These are phyloP conservation scores for Mortierella sp. DNA, from an alignment of 371 early-diverging fungal species.

Conservation along the genomic window DNA sequence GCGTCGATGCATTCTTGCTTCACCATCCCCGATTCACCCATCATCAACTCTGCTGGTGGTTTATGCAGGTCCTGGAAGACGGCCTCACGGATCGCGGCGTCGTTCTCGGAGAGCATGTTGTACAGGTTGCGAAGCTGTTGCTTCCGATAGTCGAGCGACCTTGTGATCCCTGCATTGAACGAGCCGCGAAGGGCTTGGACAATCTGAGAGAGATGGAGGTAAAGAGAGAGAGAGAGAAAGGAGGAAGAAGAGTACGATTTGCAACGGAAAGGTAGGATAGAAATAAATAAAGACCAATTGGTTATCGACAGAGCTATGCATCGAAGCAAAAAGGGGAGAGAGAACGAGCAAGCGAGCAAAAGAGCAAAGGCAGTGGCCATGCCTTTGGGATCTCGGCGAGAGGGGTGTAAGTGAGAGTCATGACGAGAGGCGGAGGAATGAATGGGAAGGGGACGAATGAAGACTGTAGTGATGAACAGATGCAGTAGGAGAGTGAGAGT, in stretches of 20 bases:
- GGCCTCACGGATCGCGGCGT: slow-evolving; percentile 67
- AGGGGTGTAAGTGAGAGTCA: slow-evolving; percentile 32
- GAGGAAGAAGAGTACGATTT: background rate
- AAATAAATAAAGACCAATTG: background rate
- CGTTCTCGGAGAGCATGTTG: slow-evolving; percentile 74
- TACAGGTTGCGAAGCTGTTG: slow-evolving; percentile 77
- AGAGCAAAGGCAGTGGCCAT: background rate
- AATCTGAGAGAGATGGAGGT: slow-evolving; percentile 31
- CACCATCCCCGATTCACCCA: slow-evolving; percentile 69
- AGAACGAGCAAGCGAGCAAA: background rate
- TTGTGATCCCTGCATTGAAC: slow-evolving; percentile 68
- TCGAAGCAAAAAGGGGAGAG: background rate
- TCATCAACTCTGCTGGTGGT: slow-evolving; percentile 58
- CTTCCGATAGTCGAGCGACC: slow-evolving; percentile 71
- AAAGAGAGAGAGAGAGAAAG: background rate
- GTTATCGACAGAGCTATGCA: background rate
- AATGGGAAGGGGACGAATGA: background rate
- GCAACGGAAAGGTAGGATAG: background rate
- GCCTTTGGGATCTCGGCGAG: slow-evolving; percentile 40
- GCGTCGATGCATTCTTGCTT: slow-evolving; percentile 74
- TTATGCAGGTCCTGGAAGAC: slow-evolving; percentile 78
- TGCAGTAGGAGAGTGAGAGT: background rate
- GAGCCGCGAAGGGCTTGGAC: slow-evolving; percentile 61
- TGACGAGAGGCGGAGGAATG: slow-evolving; percentile 3
- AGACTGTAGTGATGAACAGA: slow-evolving; percentile 7